Evolutionary conservation across 768 basidiomycete genomes (phyloP).

Genomic region (Trametes villosa): DNA sequence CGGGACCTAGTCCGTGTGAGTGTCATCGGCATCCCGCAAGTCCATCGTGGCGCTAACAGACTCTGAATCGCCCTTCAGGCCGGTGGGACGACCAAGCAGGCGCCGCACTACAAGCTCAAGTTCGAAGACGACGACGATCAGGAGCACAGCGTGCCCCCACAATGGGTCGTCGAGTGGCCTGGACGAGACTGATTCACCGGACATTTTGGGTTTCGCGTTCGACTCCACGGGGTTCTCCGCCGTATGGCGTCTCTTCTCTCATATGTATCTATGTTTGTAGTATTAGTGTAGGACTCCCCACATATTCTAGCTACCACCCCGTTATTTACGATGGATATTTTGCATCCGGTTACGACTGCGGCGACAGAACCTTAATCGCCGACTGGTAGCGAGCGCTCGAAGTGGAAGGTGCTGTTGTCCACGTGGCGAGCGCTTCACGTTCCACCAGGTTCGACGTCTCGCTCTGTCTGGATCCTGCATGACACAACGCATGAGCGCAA

Average conservation of each 20-base stretch:
- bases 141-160: constrained; percentile 74
- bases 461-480: constrained; percentile 13
- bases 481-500: constrained; percentile 11
- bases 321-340: background rate
- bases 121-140: constrained; percentile 91
- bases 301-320: background rate
- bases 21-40: constrained; percentile 37
- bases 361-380: background rate
- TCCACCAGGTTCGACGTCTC: constrained; percentile 9
- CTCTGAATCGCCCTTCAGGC: constrained; percentile 21
- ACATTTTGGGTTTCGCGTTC: background rate
- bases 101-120: constrained; percentile 72
- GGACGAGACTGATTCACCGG: constrained; percentile 33
- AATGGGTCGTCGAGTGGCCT: constrained; percentile 85
- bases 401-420: background rate
- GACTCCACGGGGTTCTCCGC: background rate
- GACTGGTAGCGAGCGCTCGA: background rate
- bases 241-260: background rate
- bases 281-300: constrained; percentile 10
- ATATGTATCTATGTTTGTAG: constrained; percentile 14
- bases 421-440: constrained; percentile 13
- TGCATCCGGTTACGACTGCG: too few relatives aligned
- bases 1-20: constrained; percentile 44
- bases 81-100: constrained; percentile 23
- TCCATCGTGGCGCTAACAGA: constrained; percentile 33